phyloP scores from a whole-genome alignment of 192 early-diverging fungal species.

The Funneliformis geosporum region DNA sequence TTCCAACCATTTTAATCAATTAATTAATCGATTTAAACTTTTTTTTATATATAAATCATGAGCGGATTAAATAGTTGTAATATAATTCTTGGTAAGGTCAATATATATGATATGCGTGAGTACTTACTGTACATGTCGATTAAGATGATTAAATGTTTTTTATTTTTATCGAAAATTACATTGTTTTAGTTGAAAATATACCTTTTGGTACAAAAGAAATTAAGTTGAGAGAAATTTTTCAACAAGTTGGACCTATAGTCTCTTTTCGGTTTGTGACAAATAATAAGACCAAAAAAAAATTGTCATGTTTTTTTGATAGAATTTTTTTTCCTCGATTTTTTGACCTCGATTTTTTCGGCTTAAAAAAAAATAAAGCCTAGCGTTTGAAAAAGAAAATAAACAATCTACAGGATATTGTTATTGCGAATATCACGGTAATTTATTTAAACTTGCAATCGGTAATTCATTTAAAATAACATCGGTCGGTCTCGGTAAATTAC shows the following conservation, averaged over 20 bases:
- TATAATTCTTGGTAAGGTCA: background rate
- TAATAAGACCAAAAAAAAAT: background rate
- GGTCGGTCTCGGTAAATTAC: background rate
- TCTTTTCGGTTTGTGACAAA: background rate
- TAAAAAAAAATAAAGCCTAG: slow-evolving; percentile 52
- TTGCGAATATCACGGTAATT: slow-evolving; percentile 80
- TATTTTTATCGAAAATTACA: background rate
- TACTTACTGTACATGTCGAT: too few relatives aligned
- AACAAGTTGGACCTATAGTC: background rate
- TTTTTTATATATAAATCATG: background rate
- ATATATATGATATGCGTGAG: too few relatives aligned
- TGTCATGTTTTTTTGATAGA: background rate
- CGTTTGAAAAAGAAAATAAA: slow-evolving; percentile 88
- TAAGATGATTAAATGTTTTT: too few relatives aligned
- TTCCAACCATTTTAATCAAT: too few relatives aligned
- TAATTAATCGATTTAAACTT: background rate
- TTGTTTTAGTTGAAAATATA: slow-evolving; percentile 2
- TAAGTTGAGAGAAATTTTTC: background rate
- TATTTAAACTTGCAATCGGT: background rate
- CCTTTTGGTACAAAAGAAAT: background rate
- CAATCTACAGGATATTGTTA: slow-evolving; percentile 95
- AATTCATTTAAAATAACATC: slow-evolving; percentile 2
- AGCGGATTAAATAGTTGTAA: background rate
- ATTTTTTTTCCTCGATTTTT: background rate
- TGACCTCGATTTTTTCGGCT: too few relatives aligned